These are phyloP conservation scores for Avicennia marina DNA, from an alignment of 257 asterid genomes.

Conservation along the genomic window DNA sequence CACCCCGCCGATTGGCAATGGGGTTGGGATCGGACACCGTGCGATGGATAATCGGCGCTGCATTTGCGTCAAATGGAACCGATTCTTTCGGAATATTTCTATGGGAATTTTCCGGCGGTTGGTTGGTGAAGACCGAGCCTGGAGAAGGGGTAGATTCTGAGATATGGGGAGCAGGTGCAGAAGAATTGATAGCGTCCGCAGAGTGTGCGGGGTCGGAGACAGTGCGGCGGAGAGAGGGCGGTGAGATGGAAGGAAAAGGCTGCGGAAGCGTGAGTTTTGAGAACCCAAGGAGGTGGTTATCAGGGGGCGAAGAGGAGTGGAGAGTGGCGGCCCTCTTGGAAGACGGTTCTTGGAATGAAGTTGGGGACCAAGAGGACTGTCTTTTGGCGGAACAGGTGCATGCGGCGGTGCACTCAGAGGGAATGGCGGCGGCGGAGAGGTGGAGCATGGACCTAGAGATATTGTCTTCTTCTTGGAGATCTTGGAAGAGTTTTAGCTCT, in stretches of 20 bases:
- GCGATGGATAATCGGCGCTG: conserved; percentile 15
- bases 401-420: conserved; percentile 5
- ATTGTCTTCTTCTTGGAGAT: conserved; percentile 12
- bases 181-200: not conserved
- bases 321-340: conserved; percentile 22
- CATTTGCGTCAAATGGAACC: too few relatives aligned
- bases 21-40: conserved; percentile 30
- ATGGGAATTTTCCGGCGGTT: conserved; percentile 7
- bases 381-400: conserved; percentile 21
- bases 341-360: conserved; percentile 18
- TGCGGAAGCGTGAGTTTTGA: conserved; percentile 21
- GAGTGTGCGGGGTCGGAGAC: conserved; percentile 33
- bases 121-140: not conserved
- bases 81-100: too few relatives aligned
- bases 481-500: conserved; percentile 7
- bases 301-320: conserved; percentile 16
- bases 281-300: conserved; percentile 14
- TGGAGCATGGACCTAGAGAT: conserved; percentile 25
- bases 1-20: not conserved
- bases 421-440: conserved; percentile 24
- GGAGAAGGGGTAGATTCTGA: not conserved
- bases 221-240: conserved; percentile 35
- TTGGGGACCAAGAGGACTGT: conserved; percentile 12
- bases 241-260: conserved; percentile 9
- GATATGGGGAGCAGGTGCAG: not conserved